phyloP scores from a whole-genome alignment of 345 rosid genomes.

The Aethionema arabicum region DNA sequence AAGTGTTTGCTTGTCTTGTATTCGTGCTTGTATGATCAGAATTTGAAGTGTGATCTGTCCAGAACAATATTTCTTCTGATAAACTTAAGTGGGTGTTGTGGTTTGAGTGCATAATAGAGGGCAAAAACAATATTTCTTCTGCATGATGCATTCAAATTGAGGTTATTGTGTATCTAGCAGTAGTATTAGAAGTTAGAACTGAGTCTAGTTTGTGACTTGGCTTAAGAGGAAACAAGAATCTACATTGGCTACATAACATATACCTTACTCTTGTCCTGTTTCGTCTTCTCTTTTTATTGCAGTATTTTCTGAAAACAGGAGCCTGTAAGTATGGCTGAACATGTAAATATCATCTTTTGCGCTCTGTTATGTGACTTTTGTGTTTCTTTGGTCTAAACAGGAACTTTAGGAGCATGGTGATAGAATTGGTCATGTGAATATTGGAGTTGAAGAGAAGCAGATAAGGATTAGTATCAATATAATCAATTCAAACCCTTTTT shows the following conservation, averaged over 20 bases:
- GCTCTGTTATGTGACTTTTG: no score
- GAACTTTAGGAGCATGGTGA: no score
- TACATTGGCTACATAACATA: conserved; percentile 15
- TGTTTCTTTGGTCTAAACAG: no score
- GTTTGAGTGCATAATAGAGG: conserved; percentile 8
- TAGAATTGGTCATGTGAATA: no score
- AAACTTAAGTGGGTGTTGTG: no score
- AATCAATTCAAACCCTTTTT: no score
- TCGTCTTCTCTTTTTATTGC: conserved; percentile 31
- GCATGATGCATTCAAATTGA: conserved; percentile 5
- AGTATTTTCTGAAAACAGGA: conserved; percentile 82
- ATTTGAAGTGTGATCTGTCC: not conserved
- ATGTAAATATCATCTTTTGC: conserved; percentile 57
- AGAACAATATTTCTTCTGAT: no score
- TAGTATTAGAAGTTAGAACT: not conserved
- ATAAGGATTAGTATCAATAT: no score
- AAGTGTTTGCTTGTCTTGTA: not conserved
- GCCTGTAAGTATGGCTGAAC: conserved; percentile 81
- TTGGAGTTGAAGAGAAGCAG: no score
- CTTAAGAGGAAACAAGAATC: conserved; percentile 20
- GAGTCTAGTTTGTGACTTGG: conserved; percentile 7
- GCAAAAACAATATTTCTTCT: not conserved
- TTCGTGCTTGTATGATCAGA: not conserved
- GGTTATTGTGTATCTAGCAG: conserved; percentile 2
- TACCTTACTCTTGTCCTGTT: conserved; percentile 21